A percentile compares a stretch with the other conserved stretches of the same genome.
These are phyloP conservation scores for Saccharomyces jurei DNA, from an alignment of 805 yeast genomes.

Conservation along the genomic window DNA sequence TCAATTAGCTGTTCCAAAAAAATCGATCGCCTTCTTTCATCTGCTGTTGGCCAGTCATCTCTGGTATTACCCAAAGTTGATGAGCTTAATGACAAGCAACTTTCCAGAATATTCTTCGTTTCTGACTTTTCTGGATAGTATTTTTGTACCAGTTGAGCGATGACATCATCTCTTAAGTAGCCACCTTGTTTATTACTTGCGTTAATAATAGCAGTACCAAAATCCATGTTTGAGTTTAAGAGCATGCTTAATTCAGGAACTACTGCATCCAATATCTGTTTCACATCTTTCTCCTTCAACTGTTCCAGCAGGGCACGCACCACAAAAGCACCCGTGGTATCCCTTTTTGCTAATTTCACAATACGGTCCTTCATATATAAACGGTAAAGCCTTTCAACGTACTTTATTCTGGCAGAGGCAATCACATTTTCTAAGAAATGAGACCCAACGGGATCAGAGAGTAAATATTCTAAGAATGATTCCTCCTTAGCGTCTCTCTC, in stretches of 20 bases:
- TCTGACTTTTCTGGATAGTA: conserved; percentile 36
- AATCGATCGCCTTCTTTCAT: conserved; percentile 71
- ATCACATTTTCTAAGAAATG: conserved; percentile 77
- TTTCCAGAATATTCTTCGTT: conserved; percentile 50
- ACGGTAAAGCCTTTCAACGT: conserved; percentile 60
- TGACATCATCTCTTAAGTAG: conserved; percentile 53
- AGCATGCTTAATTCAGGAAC: conserved; percentile 59
- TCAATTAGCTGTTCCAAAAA: conserved; percentile 66
- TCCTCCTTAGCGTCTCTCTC: conserved; percentile 56
- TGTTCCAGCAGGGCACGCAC: conserved; percentile 62
- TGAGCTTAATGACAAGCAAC: conserved; percentile 51
- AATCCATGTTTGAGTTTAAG: conserved; percentile 59
- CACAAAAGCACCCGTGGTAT: conserved; percentile 77
- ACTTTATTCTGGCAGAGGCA: conserved; percentile 55
- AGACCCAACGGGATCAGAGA: conserved; percentile 87
- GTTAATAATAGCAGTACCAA: conserved; percentile 58
- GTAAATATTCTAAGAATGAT: conserved; percentile 72
- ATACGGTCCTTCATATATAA: conserved; percentile 70
- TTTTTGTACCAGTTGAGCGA: conserved; percentile 39
- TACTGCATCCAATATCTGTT: conserved; percentile 51
- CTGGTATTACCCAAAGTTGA: conserved; percentile 76
- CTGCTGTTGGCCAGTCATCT: conserved; percentile 89
- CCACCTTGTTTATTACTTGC: conserved; percentile 52
- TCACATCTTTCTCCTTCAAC: conserved; percentile 55
- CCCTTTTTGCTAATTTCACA: conserved; percentile 65